Evolutionary conservation across 2,329 filamentous ascomycete species (phyloP), one percentile per base, ranked within the genome.

Genomic region (Fonsecaea pugnacius): DNA sequence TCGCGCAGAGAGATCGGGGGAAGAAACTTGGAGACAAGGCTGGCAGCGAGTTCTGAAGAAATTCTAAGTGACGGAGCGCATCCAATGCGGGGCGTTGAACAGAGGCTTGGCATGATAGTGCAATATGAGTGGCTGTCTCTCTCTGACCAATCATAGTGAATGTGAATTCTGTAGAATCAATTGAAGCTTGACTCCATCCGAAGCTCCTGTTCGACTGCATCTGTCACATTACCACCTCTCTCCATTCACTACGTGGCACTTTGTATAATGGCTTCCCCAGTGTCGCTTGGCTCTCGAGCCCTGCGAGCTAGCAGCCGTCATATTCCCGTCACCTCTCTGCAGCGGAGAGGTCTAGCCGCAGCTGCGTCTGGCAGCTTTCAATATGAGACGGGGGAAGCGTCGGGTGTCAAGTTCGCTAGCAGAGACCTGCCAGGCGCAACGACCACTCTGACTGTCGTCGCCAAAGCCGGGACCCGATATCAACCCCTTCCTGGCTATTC

Each of bases 381-480:
- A 78, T 99, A 96, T 83, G 89, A 97, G 82, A 87, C 90, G 68
- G 86, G 90, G 76, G 91, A 96, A 80, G 87, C 91, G 78, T 87
- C 88, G 78, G 94, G 94, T 75, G 84, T 98, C 81, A 97, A 96
- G 85, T 86, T 96, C 73, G 93, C 94, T 76, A 91, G 91, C 82
- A 89, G 94, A 83, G 93, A 98, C 79, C 85, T 91, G 75, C 86
- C 91, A 69, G 91, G 92, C 69, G 91, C 92, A 71, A 96, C 94
- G 67, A 92, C 93, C 67, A 96, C 92, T 75, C 85, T 99, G 71
- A 92, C 93, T 62, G 80, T 99, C 70, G 91, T 99, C 77, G 88
- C 93, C 72, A 96, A 96, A 85, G 95, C 92, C 69, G 95, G 95
- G 75, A 96, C 94, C 70, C 86, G 95, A 79, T 98, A 94, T 80